A percentile compares a stretch with the other conserved stretches of the same genome.
These are phyloP conservation scores for Neurospora sp. DNA, from an alignment of 495 filamentous ascomycete genomes.

Conservation along the genomic window DNA sequence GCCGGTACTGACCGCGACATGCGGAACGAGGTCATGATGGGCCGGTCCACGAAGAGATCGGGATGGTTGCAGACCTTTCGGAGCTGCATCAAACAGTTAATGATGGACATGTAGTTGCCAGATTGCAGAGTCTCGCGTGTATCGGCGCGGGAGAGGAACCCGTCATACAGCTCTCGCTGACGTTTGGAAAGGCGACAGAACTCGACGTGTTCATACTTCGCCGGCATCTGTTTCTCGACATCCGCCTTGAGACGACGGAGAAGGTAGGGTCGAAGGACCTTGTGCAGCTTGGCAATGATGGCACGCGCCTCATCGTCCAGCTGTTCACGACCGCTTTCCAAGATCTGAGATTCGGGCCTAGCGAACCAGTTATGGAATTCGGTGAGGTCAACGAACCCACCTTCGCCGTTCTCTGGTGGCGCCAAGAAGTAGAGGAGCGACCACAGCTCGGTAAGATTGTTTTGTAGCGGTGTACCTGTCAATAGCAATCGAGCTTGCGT, in stretches of 20 bases:
- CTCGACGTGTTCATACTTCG: constrained; percentile 93
- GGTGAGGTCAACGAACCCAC: constrained; percentile 78
- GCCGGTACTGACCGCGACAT: constrained; percentile 77
- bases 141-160: constrained; percentile 88
- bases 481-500: constrained; percentile 79
- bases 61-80: constrained; percentile 98
- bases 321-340: constrained; percentile 85
- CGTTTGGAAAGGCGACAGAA: constrained; percentile 91
- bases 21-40: constrained; percentile 94
- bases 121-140: constrained; percentile 83
- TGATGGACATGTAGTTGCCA: constrained; percentile 94
- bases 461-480: constrained; percentile 93
- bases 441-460: constrained; percentile 95
- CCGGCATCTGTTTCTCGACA: constrained; percentile 99
- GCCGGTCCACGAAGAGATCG: constrained; percentile 93
- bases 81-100: constrained; percentile 96
- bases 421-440: constrained; percentile 93
- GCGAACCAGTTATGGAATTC: constrained; percentile 93
- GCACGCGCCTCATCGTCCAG: constrained; percentile 87
- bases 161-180: constrained; percentile 91
- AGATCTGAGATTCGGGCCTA: constrained; percentile 84
- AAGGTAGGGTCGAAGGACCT: constrained; percentile 85
- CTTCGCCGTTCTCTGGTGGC: constrained; percentile 76
- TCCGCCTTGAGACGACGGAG: constrained; percentile 90
- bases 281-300: constrained; percentile 85